Evolutionary conservation across 2,329 filamentous ascomycete genomes (phyloP), one percentile per base, ranked within the genome.

Genomic region (Phialocephala sp.): DNA sequence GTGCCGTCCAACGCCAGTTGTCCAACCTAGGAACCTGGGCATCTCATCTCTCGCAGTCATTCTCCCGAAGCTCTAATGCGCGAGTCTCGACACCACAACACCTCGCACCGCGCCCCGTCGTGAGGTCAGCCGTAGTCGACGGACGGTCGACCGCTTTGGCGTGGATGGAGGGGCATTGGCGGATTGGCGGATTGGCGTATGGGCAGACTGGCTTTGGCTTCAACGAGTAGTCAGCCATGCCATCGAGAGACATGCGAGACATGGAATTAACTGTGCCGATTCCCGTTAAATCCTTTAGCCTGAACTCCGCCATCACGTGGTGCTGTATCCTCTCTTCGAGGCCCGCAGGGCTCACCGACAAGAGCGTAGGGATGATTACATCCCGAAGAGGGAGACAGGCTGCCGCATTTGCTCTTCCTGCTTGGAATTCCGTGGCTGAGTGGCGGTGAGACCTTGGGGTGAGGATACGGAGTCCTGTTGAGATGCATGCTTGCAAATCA

Each of bases 221-320:
- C 5, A 50, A n/a, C 4, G 45, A 11, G 8, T 50, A 20, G 27
- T 32, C 27, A 32, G 27, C 27, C 27, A 32, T 22, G 43, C n/a
- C 20, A 22, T 22, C 50, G 22, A n/a, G n/a, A n/a, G n/a, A n/a
- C n/a, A 27, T 32, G n/a, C 11, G 5, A 12, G 8, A 54, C 27
- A 24, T 35, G 50, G 50, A 54, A 15, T 54, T 54, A 54, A 54
- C 50, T 54, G 50, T 54, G 50, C 50, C 50, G 50, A 18, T 27
- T 15, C 14, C 50, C 50, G 50, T 54, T 54, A 54, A 54, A 8
- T 32, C 50, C 50, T 54, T 27, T 32, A 18, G 50, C 50, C n/a
- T 24, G 32, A 35, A n/a, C 12, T 18, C 5, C 1, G 24, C 8
- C 4, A 15, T 54, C 50, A 54, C 50, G 50, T 54, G 50, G 12